Evolutionary conservation across 2,329 filamentous ascomycete genomes (phyloP).

Genomic region (Nemania bipapillata): DNA sequence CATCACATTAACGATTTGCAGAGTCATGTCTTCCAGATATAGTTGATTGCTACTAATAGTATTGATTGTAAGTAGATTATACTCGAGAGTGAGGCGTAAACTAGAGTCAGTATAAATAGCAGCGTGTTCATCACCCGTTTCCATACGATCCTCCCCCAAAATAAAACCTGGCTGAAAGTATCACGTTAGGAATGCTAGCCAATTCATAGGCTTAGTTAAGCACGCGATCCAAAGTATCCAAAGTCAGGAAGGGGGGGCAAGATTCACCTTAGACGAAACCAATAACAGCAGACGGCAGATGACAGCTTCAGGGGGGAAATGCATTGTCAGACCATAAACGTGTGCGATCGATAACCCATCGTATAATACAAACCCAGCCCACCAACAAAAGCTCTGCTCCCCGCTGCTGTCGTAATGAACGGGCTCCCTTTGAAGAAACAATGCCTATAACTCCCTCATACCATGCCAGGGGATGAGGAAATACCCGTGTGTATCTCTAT

Average conservation of each 20-base stretch:
- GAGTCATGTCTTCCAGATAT: too few relatives aligned
- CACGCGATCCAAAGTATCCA: background rate
- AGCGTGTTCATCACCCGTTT: background rate
- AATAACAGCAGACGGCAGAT: slow-evolving; percentile 6
- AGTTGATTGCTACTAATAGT: too few relatives aligned
- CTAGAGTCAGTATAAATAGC: background rate
- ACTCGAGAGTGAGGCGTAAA: too few relatives aligned
- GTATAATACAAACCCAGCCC: slow-evolving; percentile 24
- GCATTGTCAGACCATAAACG: slow-evolving; percentile 25
- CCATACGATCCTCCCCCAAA: background rate
- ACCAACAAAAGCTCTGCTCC: background rate
- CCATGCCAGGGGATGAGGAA: background rate
- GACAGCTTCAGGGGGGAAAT: slow-evolving; percentile 19
- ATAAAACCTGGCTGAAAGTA: background rate
- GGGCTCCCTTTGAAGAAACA: background rate
- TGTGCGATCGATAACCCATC: background rate
- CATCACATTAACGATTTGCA: too few relatives aligned
- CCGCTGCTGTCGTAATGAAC: slow-evolving; percentile 2
- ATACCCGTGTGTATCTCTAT: background rate
- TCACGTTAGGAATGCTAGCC: slow-evolving; percentile 10
- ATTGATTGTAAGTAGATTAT: too few relatives aligned
- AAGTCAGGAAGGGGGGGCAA: slow-evolving; percentile 2
- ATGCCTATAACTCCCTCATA: background rate
- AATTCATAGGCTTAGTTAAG: background rate
- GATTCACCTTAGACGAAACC: slow-evolving; percentile 23